Base-by-base conservation (phyloP, 768 basidiomycete genomes). In the Amanita exitialis region DNA sequence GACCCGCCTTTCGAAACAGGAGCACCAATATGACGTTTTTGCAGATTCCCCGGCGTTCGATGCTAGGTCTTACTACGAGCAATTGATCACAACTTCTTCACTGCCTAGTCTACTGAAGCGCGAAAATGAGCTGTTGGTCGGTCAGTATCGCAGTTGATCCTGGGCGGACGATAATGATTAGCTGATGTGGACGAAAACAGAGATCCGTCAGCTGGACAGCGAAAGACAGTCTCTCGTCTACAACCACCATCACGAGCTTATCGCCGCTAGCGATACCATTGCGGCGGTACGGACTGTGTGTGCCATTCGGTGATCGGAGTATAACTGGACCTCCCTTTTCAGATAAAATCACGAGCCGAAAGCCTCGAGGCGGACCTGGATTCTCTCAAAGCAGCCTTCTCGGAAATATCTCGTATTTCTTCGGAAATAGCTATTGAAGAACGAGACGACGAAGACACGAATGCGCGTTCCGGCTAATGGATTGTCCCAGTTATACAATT, bases 171-270 rank as follows among this genome's bases (percentile, higher is more conserved):
- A n/a, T n/a, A n/a, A n/a, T n/a, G n/a, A n/a, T 12, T 15, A 23
- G 7, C 23, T 43, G 27, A 43, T 16, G 5, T 27, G 8, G 41
- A 16, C 9, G 28, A 28, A 28, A 23, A 2, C 54, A 92, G 93
- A 95, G 64, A 94, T 96, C 53, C 75, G 88, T 28, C 79, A 90
- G 55, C 68, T 96, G 12, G 90, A 95, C 51, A 80, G 85, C 59
- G 92, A 95, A 60, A 72, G 90, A 20, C 92, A 96, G 64, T 86
- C 87, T 7, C 72, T 96, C 39, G 92, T 96, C 9, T 96, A 96
- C 62, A 92, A 94, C 58, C 92, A 94, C 61, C 93, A 96, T 59
- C 90, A 93, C 53, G 93, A 96, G 57, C 82, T 96, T 16, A 93
- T 96, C 46, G 89, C 90, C 1, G 93, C 93, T 2, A 90, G 86